Conservation (phyloP, 345 rosid species). For the Eucalyptus polyanthemos region DNA sequence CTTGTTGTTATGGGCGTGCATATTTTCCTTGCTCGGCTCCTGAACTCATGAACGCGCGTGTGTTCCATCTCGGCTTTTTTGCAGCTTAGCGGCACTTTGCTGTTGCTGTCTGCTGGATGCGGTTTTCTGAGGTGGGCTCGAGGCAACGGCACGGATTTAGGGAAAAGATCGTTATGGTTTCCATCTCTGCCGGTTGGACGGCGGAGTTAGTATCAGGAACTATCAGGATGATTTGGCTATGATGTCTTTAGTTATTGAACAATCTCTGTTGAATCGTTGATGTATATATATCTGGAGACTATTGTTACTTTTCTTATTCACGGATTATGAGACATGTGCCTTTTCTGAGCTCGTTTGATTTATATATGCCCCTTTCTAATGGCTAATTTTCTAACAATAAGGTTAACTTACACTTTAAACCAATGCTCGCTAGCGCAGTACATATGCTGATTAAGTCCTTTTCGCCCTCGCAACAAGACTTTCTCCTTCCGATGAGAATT, state of each 20-base stretch:
- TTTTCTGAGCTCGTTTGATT: background rate
- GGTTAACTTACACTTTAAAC: background rate
- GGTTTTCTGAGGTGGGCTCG: constrained; percentile 26
- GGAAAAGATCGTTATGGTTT: background rate
- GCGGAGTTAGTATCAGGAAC: background rate
- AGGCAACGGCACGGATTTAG: background rate
- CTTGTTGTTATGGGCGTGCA: background rate
- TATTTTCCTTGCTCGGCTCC: background rate
- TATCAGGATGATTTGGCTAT: background rate
- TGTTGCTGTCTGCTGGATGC: constrained; percentile 74
- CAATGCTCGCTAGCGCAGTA: background rate
- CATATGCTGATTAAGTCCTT: background rate
- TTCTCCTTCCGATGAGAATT: background rate
- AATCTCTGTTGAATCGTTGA: background rate
- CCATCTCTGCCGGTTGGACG: background rate
- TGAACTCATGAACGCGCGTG: background rate
- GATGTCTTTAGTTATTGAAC: background rate
- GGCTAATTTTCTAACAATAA: background rate
- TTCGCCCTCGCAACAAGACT: background rate
- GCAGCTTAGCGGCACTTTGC: constrained; percentile 72
- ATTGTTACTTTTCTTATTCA: background rate
- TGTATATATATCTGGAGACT: background rate
- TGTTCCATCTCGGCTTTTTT: background rate
- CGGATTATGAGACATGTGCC: background rate
- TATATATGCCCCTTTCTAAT: background rate